Percentiles rank a stretch among this genome's conserved stretches.
Evolutionary conservation across 1,284 basidiomycete genomes (phyloP).

Genomic region (Cryptococcus amylolentus): DNA sequence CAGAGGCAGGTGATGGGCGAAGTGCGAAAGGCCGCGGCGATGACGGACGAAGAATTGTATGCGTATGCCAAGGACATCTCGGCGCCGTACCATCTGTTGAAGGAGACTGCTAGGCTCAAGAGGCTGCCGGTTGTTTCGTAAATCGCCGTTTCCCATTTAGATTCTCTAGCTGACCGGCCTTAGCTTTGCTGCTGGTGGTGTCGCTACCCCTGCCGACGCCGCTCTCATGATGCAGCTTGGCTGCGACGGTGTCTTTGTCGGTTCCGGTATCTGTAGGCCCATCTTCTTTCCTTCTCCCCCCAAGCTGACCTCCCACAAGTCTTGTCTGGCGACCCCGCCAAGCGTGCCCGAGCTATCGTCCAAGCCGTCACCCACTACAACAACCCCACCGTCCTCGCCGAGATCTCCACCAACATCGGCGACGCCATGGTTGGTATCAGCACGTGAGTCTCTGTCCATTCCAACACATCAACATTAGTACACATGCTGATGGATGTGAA

Average conservation of each 20-base stretch:
- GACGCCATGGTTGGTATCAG: constrained; percentile 84
- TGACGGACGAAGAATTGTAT: constrained; percentile 95
- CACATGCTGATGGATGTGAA: neutral
- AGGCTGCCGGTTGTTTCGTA: constrained; percentile 75
- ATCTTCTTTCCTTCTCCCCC: neutral
- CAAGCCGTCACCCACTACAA: constrained; percentile 97
- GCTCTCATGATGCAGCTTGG: constrained; percentile 99
- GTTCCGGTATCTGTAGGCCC: constrained; percentile 83
- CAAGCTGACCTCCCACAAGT: constrained; percentile 17
- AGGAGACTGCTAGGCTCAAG: constrained; percentile 92
- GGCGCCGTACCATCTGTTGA: constrained; percentile 95
- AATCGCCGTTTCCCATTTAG: constrained; percentile 2
- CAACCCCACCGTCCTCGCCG: constrained; percentile 64
- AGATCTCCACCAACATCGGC: constrained; percentile 85
- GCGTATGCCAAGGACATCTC: constrained; percentile 85
- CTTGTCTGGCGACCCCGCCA: constrained; percentile 81
- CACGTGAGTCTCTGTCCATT: constrained; percentile 21
- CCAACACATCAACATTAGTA: neutral
- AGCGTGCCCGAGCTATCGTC: constrained; percentile 93
- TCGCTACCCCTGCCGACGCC: constrained; percentile 93
- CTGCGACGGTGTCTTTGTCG: constrained; percentile 94
- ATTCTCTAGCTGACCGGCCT: neutral
- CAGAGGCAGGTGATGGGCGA: constrained; percentile 77
- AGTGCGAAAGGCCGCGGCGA: constrained; percentile 77
- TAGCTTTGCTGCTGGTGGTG: constrained; percentile 92